Conservation (phyloP, 2,329 filamentous ascomycete genomes). For the Epichloe festucae region DNA sequence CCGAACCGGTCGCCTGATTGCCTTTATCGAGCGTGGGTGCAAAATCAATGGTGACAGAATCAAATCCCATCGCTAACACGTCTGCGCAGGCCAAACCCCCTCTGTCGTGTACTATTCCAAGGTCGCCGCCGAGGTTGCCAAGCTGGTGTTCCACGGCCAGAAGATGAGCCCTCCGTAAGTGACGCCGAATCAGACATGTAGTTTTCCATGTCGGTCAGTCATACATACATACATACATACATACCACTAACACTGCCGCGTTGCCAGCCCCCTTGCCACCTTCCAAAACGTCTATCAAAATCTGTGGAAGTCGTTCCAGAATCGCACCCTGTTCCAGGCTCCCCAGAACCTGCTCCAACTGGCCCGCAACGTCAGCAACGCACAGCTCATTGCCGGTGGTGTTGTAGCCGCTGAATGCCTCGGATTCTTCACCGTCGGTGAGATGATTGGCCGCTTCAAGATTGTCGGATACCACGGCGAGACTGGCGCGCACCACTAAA, state of each 20-base stretch:
- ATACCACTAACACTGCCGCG: conserved; percentile 3
- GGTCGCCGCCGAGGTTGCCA: conserved; percentile 76
- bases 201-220: too few relatives aligned
- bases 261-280: conserved; percentile 52
- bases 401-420: conserved; percentile 76
- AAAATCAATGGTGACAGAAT: too few relatives aligned
- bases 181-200: not conserved
- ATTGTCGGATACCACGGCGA: conserved; percentile 81
- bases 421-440: conserved; percentile 95
- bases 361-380: conserved; percentile 55
- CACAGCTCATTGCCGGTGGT: conserved; percentile 59
- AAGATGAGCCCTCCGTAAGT: conserved; percentile 93
- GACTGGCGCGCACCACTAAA: conserved; percentile 46
- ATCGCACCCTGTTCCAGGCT: conserved; percentile 45
- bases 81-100: conserved; percentile 60
- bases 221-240: not conserved
- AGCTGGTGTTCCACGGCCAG: conserved; percentile 75
- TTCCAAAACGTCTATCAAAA: conserved; percentile 82
- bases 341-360: conserved; percentile 38
- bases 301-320: conserved; percentile 55
- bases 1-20: conserved; percentile 64
- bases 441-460: conserved; percentile 95
- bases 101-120: conserved; percentile 83
- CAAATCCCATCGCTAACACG: not conserved
- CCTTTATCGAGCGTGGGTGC: conserved; percentile 73